phyloP scores from a whole-genome alignment of 2,329 filamentous ascomycete genomes.

The Cladosporium sp. region DNA sequence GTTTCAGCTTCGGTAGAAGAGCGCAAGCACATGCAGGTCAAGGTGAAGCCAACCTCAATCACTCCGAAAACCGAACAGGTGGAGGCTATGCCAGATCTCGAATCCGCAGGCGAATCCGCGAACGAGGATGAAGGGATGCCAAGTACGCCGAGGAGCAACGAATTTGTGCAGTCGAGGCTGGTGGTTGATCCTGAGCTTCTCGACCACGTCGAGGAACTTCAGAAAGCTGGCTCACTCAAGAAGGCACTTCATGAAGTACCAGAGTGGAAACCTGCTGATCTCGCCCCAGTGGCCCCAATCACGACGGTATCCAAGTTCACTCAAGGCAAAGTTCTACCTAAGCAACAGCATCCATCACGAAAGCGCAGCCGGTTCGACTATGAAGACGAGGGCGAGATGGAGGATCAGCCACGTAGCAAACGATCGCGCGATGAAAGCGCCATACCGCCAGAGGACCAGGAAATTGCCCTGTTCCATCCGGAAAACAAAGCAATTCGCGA shows the following conservation, averaged over 20 bases:
- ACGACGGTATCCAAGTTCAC: conserved; percentile 72
- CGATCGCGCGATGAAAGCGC: conserved; percentile 40
- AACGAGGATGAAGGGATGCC: conserved; percentile 28
- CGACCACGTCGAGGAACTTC: conserved; percentile 22
- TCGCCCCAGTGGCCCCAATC: background rate
- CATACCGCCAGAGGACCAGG: conserved; percentile 64
- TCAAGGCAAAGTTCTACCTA: conserved; percentile 71
- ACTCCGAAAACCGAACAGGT: conserved; percentile 20
- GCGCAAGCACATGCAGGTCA: conserved; percentile 65
- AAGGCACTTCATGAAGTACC: conserved; percentile 27
- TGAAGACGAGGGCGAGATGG: conserved; percentile 57
- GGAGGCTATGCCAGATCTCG: conserved; percentile 26
- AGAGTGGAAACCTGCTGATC: conserved; percentile 4
- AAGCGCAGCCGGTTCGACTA: conserved; percentile 85
- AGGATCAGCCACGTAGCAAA: conserved; percentile 34
- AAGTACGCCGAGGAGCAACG: conserved; percentile 21
- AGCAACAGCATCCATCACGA: conserved; percentile 59
- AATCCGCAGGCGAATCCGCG: conserved; percentile 27
- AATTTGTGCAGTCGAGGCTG: conserved; percentile 18
- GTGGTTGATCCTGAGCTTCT: conserved; percentile 27
- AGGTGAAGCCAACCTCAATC: conserved; percentile 41
- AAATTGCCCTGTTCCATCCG: conserved; percentile 82
- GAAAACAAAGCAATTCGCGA: conserved; percentile 89
- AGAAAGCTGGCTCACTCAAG: conserved; percentile 24
- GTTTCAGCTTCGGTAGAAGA: conserved; percentile 61